Evolutionary conservation across 2,329 filamentous ascomycete genomes (phyloP).

Genomic region (Stemphylium beticola): DNA sequence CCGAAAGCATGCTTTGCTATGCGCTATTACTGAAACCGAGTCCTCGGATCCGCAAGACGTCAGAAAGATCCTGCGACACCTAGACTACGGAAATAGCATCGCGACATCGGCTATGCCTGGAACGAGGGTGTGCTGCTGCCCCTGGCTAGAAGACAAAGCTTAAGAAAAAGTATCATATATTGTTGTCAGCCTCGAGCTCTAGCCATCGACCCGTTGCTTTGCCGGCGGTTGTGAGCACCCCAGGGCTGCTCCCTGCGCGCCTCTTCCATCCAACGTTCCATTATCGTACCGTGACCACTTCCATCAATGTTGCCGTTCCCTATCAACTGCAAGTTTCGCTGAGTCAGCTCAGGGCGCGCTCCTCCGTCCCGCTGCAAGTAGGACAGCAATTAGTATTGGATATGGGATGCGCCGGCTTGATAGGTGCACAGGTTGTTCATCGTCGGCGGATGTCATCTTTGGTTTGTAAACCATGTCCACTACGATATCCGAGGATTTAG

Average conservation of each 20-base stretch:
- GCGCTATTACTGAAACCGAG: neutral
- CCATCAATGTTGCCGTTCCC: no score
- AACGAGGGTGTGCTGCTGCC: neutral
- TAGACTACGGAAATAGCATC: neutral
- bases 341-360: no score
- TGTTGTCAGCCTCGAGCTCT: no score
- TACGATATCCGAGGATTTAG: neutral
- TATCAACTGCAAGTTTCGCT: no score
- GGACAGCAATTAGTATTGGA: neutral
- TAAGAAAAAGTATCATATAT: neutral
- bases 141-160: neutral
- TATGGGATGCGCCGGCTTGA: neutral
- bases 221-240: no score
- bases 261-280: no score
- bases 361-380: no score
- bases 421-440: neutral
- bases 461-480: neutral
- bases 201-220: no score
- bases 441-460: neutral
- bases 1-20: neutral
- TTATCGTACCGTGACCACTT: no score
- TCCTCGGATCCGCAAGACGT: neutral
- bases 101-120: neutral
- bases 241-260: no score
- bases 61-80: neutral